These are phyloP conservation scores for Periconia sp. DNA, from an alignment of 2,329 filamentous ascomycete species.

Conservation along the genomic window DNA sequence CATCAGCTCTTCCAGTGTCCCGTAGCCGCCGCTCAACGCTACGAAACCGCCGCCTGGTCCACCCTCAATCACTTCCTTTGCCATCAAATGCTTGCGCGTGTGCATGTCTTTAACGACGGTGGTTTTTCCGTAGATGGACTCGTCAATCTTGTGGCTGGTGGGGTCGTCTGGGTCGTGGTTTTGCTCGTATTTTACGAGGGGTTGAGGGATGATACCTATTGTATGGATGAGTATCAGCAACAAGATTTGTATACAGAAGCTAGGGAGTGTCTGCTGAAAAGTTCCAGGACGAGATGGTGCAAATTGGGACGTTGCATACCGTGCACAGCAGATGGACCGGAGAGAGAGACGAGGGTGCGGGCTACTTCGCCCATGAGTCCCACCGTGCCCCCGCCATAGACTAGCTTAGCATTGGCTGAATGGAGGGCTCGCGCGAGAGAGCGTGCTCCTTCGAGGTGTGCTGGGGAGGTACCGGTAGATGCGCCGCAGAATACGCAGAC, in stretches of 20 bases:
- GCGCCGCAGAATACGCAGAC: slow-evolving; percentile 97
- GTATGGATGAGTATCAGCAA: too few relatives aligned
- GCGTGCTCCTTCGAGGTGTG: slow-evolving; percentile 79
- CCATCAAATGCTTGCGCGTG: slow-evolving; percentile 93
- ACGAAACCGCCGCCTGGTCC: slow-evolving; percentile 88
- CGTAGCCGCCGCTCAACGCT: slow-evolving; percentile 86
- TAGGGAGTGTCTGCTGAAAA: too few relatives aligned
- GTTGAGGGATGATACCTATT: slow-evolving; percentile 91
- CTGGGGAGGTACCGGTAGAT: slow-evolving; percentile 72
- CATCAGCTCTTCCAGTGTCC: slow-evolving; percentile 94
- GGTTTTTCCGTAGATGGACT: slow-evolving; percentile 75
- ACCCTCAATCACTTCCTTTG: slow-evolving; percentile 79
- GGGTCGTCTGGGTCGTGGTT: slow-evolving; percentile 58
- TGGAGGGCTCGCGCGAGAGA: slow-evolving; percentile 76
- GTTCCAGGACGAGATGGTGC: too few relatives aligned
- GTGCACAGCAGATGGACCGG: slow-evolving; percentile 82
- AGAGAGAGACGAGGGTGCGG: slow-evolving; percentile 80
- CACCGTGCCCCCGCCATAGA: slow-evolving; percentile 93
- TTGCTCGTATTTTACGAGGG: slow-evolving; percentile 80
- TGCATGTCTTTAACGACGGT: slow-evolving; percentile 97
- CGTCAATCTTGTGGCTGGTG: slow-evolving; percentile 59
- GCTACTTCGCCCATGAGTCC: slow-evolving; percentile 96
- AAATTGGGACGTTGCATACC: too few relatives aligned
- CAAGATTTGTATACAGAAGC: too few relatives aligned
- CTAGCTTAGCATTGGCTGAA: slow-evolving; percentile 77